Conservation (phyloP, 257 asterid genomes). For the Nicotiana knightiana region DNA sequence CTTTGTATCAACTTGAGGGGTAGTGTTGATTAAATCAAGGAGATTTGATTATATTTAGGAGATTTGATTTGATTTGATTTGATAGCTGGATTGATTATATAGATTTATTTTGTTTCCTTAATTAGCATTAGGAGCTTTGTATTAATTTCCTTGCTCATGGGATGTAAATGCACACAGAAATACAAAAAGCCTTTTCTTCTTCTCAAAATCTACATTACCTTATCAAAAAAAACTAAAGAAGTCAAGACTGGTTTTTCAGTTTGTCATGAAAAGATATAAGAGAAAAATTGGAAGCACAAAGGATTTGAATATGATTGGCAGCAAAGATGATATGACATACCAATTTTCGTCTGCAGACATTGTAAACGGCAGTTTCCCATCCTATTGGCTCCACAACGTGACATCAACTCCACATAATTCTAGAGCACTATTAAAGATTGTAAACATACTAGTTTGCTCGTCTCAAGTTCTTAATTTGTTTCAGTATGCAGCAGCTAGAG, state of each 20-base stretch:
- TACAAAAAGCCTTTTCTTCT: too few relatives aligned
- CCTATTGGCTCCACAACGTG: not conserved
- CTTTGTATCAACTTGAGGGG: too few relatives aligned
- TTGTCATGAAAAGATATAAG: not conserved
- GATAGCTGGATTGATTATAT: too few relatives aligned
- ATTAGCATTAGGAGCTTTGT: too few relatives aligned
- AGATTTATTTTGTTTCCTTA: too few relatives aligned
- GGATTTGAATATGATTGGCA: not conserved
- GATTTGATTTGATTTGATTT: too few relatives aligned
- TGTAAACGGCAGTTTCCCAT: not conserved
- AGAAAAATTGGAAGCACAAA: not conserved
- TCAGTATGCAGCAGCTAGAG: conserved; percentile 91
- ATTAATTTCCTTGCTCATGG: too few relatives aligned
- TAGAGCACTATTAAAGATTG: not conserved
- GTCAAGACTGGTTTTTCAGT: not conserved
- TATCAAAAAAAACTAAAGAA: not conserved
- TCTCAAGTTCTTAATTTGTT: conserved; percentile 21
- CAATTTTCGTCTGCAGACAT: not conserved
- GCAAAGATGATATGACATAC: not conserved
- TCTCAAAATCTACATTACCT: too few relatives aligned
- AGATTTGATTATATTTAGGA: too few relatives aligned
- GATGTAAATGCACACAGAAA: too few relatives aligned
- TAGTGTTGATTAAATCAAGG: too few relatives aligned
- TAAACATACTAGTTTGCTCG: not conserved
- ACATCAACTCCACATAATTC: not conserved